Evolutionary conservation across 345 rosid species (phyloP).

Genomic region (Conringia planisiliqua): DNA sequence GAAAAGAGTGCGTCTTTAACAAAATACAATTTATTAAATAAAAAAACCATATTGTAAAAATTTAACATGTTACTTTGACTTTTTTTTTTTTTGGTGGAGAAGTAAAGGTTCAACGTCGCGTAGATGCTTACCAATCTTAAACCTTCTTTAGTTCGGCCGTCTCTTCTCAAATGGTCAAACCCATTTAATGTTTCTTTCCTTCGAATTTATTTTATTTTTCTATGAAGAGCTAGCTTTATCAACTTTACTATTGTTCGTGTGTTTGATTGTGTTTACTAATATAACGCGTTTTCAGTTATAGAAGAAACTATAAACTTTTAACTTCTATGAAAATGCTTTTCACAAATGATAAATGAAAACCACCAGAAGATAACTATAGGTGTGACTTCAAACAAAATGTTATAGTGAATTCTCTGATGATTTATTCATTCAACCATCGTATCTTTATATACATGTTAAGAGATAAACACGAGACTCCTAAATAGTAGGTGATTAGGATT

Average conservation of each 20-base stretch:
- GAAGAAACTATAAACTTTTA: too few species aligned
- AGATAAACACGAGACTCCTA: too few species aligned
- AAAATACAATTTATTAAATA: neutral
- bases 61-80: neutral
- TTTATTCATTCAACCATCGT: too few species aligned
- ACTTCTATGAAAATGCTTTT: too few species aligned
- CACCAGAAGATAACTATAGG: too few species aligned
- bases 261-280: neutral
- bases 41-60: neutral
- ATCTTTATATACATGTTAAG: too few species aligned
- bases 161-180: neutral
- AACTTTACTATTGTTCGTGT: neutral
- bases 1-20: neutral
- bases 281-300: too few species aligned
- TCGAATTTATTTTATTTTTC: neutral
- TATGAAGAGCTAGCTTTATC: neutral
- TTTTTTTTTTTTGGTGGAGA: neutral
- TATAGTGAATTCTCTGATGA: too few species aligned
- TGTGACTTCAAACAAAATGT: too few species aligned
- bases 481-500: too few species aligned
- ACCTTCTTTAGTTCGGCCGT: neutral
- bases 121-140: neutral
- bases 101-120: constrained; percentile 14
- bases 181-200: neutral
- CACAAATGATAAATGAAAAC: too few species aligned